Evolutionary conservation across 2,329 filamentous ascomycete species (phyloP).

Genomic region (Aspergillus persii): DNA sequence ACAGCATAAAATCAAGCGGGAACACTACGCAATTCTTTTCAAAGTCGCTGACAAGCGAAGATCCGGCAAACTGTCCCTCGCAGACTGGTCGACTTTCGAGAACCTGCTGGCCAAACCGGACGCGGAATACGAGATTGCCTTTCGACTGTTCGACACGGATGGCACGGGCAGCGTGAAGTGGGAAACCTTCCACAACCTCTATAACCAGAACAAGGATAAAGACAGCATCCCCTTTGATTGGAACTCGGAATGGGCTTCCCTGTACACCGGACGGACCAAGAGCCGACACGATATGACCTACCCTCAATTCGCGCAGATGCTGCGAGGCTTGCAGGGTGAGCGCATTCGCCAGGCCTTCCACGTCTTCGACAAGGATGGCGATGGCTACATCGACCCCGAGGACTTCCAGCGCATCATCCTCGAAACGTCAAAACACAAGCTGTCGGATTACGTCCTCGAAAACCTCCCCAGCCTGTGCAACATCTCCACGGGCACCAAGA

Average conservation of each 20-base stretch:
- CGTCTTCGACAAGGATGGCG: constrained; percentile 82
- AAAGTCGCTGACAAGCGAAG: constrained; percentile 78
- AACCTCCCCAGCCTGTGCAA: constrained; percentile 93
- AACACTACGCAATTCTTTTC: constrained; percentile 94
- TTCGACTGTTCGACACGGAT: constrained; percentile 89
- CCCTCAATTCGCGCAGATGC: constrained; percentile 95
- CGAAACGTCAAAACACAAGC: constrained; percentile 90
- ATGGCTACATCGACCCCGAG: constrained; percentile 92
- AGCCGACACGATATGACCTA: constrained; percentile 91
- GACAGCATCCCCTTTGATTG: constrained; percentile 91
- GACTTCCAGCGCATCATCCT: constrained; percentile 96
- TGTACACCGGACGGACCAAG: constrained; percentile 88
- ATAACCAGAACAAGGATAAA: constrained; percentile 83
- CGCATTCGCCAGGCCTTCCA: constrained; percentile 94
- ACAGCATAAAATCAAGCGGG: constrained; percentile 95
- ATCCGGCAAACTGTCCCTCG: constrained; percentile 70
- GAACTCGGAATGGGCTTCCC: constrained; percentile 92
- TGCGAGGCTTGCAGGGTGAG: constrained; percentile 93
- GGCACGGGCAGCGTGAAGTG: constrained; percentile 84
- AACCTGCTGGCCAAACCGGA: constrained; percentile 91
- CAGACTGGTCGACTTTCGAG: constrained; percentile 91
- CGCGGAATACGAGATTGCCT: constrained; percentile 98
- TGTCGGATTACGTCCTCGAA: constrained; percentile 90
- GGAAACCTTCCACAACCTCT: constrained; percentile 79
- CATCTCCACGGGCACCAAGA: constrained; percentile 85